Evolutionary conservation across 805 yeast genomes (phyloP), one percentile per base, ranked within the genome.

Genomic region (Cyberlindnera sargentensis): DNA sequence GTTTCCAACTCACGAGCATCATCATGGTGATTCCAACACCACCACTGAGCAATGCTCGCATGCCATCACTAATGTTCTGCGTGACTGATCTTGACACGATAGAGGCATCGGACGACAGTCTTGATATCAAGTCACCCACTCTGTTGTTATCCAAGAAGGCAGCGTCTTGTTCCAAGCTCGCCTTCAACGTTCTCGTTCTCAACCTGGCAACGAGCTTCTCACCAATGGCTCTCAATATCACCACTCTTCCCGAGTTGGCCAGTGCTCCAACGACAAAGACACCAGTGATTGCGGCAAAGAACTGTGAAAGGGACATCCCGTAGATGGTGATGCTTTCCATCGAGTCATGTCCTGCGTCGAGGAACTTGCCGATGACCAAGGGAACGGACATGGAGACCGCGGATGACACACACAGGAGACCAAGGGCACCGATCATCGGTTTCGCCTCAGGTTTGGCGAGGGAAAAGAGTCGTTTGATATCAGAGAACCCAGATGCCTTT

Each of bases 41-140:
- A 1, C 96, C 96, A 54, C 88, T 80, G 23, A 91, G 78, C 1
- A 80, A 61, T 0, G 97, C 81, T 45, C 97, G 69, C 32, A 89
- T 72, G n/a, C 98, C 98, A 60, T 91, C 97, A 45, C 93, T 82
- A 25, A 91, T 73, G 60, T 91, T 90, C 52, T 84, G 91, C 31
- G 96, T 87, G 20, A 91, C 77, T 0, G 96, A 80, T 55, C 82
- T 78, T 6, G 96, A 76, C 10, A 91, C 95, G 36, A 91, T 79
- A 29, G 89, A 87, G 1, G 96, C 84, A 61, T 91, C 98, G 35
- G 86, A 83, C 4, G 93, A 84, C 39, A 91, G 67, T 48, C 98
- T 71, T 5, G 96, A 87, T 36, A 91, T 88, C 55, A 91, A 70
- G 60, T 91, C 98, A 34, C 98, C 98, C 8, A 89, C 88, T 49